A percentile compares a stretch with the other conserved stretches of the same genome.
phyloP scores from a whole-genome alignment of 345 rosid species.

The Populus ilicifolia region DNA sequence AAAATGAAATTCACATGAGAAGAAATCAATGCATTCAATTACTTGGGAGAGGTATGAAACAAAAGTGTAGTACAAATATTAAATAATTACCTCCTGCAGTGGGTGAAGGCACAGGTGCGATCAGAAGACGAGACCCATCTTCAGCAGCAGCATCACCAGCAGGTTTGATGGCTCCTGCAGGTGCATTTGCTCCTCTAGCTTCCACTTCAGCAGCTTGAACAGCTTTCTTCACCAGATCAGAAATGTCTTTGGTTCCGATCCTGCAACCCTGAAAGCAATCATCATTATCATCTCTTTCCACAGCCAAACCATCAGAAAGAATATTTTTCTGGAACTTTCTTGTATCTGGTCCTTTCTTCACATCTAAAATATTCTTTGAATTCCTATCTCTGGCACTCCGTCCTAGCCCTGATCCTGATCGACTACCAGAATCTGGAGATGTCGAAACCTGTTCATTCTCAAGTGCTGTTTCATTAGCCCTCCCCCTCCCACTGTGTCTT shows the following conservation, averaged over 20 bases:
- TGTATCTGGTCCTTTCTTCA: conserved; percentile 47
- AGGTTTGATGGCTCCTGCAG: conserved; percentile 81
- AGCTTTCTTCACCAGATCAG: conserved; percentile 73
- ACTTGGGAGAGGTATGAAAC: not conserved
- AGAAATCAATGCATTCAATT: not conserved
- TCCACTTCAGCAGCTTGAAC: conserved; percentile 92
- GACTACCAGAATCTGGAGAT: conserved; percentile 68
- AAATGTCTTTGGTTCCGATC: conserved; percentile 73
- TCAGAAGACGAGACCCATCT: conserved; percentile 55
- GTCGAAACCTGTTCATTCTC: conserved; percentile 56
- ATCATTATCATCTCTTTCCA: conserved; percentile 66
- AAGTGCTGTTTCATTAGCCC: conserved; percentile 48
- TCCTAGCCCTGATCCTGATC: conserved; percentile 37
- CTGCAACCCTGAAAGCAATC: conserved; percentile 75
- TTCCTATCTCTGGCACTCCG: conserved; percentile 52
- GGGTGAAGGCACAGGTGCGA: conserved; percentile 20
- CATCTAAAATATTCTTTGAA: conserved; percentile 45
- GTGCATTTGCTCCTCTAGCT: conserved; percentile 86
- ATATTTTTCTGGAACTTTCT: conserved; percentile 39
- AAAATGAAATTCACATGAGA: not conserved
- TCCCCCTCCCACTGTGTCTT: conserved; percentile 69
- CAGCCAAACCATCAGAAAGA: conserved; percentile 36
- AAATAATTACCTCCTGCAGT: too few relatives aligned
- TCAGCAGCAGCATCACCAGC: conserved; percentile 96
- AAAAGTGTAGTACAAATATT: too few relatives aligned